phyloP scores from a whole-genome alignment of 2,329 filamentous ascomycete species.

The Colletotrichum orchidophilum region DNA sequence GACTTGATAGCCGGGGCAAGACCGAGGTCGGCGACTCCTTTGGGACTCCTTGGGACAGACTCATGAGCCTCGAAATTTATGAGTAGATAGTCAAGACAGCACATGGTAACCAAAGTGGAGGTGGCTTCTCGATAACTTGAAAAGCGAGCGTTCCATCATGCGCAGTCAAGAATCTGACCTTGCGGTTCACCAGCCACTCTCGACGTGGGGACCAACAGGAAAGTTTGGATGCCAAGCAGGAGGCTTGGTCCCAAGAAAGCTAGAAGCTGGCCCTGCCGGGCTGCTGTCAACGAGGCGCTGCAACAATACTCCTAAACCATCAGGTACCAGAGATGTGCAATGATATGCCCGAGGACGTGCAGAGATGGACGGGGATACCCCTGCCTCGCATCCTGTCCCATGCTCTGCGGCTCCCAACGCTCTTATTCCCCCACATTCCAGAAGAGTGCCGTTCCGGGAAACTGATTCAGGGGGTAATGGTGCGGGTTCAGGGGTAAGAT shows the following conservation, averaged over 20 bases:
- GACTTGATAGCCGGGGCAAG: background rate
- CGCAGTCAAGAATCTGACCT: background rate
- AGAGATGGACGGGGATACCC: background rate
- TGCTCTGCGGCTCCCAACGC: slow-evolving; percentile 24
- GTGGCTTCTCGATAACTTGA: background rate
- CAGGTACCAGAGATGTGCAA: background rate
- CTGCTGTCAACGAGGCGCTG: background rate
- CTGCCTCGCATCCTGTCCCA: background rate
- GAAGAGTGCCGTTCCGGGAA: background rate
- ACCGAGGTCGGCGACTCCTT: background rate
- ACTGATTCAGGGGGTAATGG: background rate
- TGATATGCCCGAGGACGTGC: background rate
- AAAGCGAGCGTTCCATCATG: background rate
- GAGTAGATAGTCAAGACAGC: background rate
- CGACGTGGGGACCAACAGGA: background rate
- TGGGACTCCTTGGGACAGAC: background rate
- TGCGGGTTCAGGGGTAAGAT: background rate
- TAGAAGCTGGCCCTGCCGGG: slow-evolving; percentile 12
- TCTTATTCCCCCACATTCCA: slow-evolving; percentile 20
- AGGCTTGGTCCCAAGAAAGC: background rate
- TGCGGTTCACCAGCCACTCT: background rate
- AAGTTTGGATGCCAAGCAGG: slow-evolving; percentile 1
- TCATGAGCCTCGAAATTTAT: background rate
- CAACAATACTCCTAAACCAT: background rate
- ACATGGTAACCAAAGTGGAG: too few species aligned